Conservation (phyloP, 805 yeast species). For the Metschnikowia noctiluminum region DNA sequence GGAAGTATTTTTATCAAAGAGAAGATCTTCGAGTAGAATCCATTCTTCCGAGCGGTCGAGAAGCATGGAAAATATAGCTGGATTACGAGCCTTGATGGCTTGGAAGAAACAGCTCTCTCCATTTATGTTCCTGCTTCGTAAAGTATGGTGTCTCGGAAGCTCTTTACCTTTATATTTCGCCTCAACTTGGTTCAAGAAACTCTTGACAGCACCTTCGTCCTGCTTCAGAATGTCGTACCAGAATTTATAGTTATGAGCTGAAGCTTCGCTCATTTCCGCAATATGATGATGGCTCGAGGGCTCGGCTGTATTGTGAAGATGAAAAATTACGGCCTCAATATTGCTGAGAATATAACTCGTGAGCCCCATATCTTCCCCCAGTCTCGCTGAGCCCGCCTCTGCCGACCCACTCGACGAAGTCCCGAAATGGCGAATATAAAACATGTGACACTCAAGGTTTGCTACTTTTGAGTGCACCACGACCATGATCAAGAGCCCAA, state of each 20-base stretch:
- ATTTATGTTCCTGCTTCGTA: slow-evolving; percentile 25
- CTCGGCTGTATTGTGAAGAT: slow-evolving; percentile 34
- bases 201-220: slow-evolving; percentile 20
- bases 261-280: slow-evolving; percentile 35
- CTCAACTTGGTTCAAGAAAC: slow-evolving; percentile 14
- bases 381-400: no score
- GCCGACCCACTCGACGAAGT: slow-evolving; percentile 10
- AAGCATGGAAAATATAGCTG: slow-evolving; percentile 43
- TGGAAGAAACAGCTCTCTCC: slow-evolving; percentile 75
- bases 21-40: slow-evolving; percentile 63
- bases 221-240: slow-evolving; percentile 48
- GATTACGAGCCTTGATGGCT: slow-evolving; percentile 51
- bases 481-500: slow-evolving; percentile 70
- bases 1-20: slow-evolving; percentile 56
- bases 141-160: slow-evolving; percentile 23
- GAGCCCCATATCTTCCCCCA: slow-evolving; percentile 45
- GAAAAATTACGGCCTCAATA: slow-evolving; percentile 74
- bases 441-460: slow-evolving; percentile 59
- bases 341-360: slow-evolving; percentile 79
- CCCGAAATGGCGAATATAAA: slow-evolving; percentile 62
- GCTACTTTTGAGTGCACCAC: slow-evolving; percentile 59
- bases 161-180: slow-evolving; percentile 10
- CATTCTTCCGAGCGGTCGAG: slow-evolving; percentile 43
- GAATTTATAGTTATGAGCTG: slow-evolving; percentile 48
- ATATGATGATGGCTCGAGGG: slow-evolving; percentile 26